Evolutionary conservation across 1,284 basidiomycete species (phyloP).

Genomic region (Ustilago esculenta): DNA sequence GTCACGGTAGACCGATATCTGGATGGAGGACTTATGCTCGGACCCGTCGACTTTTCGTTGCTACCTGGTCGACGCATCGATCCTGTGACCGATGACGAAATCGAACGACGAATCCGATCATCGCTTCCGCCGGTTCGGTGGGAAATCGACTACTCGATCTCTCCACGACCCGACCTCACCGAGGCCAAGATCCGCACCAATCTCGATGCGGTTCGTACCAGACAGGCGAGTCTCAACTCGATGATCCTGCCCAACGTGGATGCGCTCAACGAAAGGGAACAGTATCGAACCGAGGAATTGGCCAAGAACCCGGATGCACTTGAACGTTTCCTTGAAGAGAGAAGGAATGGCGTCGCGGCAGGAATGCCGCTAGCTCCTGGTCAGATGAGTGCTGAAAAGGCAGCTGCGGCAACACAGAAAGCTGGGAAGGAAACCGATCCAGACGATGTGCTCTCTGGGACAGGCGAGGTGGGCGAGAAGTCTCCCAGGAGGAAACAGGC

Average conservation of each 20-base stretch:
- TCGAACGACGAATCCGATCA: slow-evolving; percentile 31
- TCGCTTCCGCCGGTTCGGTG: slow-evolving; percentile 33
- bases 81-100: slow-evolving; percentile 50
- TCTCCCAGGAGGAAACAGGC: slow-evolving; percentile 21
- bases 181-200: slow-evolving; percentile 39
- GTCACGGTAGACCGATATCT: slow-evolving; percentile 62
- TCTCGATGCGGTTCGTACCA: slow-evolving; percentile 39
- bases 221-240: slow-evolving; percentile 40
- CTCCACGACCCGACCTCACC: slow-evolving; percentile 48
- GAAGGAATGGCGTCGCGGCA: slow-evolving; percentile 46
- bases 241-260: slow-evolving; percentile 63
- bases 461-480: neutral
- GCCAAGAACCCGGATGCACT: slow-evolving; percentile 52
- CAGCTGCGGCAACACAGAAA: too few relatives aligned
- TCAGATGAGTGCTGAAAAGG: slow-evolving; percentile 20
- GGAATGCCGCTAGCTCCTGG: slow-evolving; percentile 64
- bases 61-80: slow-evolving; percentile 46
- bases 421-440: too few relatives aligned
- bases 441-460: slow-evolving; percentile 9
- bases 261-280: slow-evolving; percentile 58
- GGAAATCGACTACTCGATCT: slow-evolving; percentile 61
- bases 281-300: slow-evolving; percentile 40
- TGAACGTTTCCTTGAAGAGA: slow-evolving; percentile 53
- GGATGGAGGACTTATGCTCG: slow-evolving; percentile 50
- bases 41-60: slow-evolving; percentile 56